Percentiles rank a stretch among this genome's conserved stretches.
phyloP scores from a whole-genome alignment of 2,329 filamentous ascomycete genomes.

The Exophiala sp. region DNA sequence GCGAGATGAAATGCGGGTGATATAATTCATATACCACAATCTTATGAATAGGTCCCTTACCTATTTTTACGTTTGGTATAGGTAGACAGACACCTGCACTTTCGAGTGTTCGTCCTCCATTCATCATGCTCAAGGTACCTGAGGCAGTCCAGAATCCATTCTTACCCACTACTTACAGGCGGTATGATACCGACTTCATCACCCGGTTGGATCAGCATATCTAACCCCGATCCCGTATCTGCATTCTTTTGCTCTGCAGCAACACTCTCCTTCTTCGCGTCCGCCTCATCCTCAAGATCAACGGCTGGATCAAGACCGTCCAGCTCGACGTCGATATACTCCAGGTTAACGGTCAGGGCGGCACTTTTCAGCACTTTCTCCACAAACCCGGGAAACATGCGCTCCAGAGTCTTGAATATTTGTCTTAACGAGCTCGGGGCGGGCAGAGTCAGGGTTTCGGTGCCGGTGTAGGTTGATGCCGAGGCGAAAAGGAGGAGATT shows the following conservation, averaged over 20 bases:
- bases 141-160: no score
- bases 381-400: conserved; percentile 38
- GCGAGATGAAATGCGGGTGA: conserved; percentile 1
- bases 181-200: conserved; percentile 45
- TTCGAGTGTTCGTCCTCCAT: no score
- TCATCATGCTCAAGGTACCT: no score
- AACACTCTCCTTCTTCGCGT: not conserved
- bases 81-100: no score
- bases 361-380: conserved; percentile 38
- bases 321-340: conserved; percentile 39
- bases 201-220: conserved; percentile 34
- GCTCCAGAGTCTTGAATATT: conserved; percentile 38
- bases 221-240: conserved; percentile 17
- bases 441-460: conserved; percentile 36
- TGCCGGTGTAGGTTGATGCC: conserved; percentile 40
- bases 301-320: not conserved
- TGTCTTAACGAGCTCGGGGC: conserved; percentile 37
- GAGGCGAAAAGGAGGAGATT: conserved; percentile 44
- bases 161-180: conserved; percentile 43
- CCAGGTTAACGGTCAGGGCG: conserved; percentile 39
- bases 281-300: not conserved
- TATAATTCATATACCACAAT: not conserved
- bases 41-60: no score
- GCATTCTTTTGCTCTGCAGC: not conserved
- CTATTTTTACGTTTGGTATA: no score